These are phyloP conservation scores for Colletotrichum karsti DNA, from an alignment of 2,329 filamentous ascomycete genomes.

Conservation along the genomic window DNA sequence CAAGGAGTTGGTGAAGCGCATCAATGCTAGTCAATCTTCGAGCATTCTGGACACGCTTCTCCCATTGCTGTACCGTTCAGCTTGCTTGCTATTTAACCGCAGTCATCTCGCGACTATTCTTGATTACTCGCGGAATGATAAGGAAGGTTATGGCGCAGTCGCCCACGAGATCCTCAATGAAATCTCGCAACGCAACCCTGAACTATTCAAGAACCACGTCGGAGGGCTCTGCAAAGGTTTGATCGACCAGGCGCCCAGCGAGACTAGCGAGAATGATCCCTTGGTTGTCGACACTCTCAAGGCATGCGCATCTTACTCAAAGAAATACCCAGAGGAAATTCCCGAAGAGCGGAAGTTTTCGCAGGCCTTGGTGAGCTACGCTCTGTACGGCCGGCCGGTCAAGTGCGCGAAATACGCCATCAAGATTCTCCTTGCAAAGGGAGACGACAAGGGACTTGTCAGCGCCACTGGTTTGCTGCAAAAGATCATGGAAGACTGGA, in stretches of 20 bases:
- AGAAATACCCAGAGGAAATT: slow-evolving; percentile 85
- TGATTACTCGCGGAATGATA: slow-evolving; percentile 84
- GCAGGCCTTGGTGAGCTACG: slow-evolving; percentile 83
- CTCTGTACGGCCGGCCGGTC: slow-evolving; percentile 81
- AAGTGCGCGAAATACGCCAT: slow-evolving; percentile 93
- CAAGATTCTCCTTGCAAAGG: slow-evolving; percentile 83
- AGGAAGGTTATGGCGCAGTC: slow-evolving; percentile 77
- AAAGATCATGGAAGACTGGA: slow-evolving; percentile 77
- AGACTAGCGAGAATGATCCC: slow-evolving; percentile 72
- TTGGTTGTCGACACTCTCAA: slow-evolving; percentile 90
- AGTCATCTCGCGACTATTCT: slow-evolving; percentile 94
- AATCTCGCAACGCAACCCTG: slow-evolving; percentile 88
- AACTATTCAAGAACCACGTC: slow-evolving; percentile 91
- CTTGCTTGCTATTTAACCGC: slow-evolving; percentile 89
- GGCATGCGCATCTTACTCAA: slow-evolving; percentile 91
- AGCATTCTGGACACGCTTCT: slow-evolving; percentile 80
- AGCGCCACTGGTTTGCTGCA: slow-evolving; percentile 85
- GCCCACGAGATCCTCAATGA: slow-evolving; percentile 92
- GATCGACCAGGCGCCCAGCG: slow-evolving; percentile 79
- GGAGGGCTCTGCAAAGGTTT: slow-evolving; percentile 90
- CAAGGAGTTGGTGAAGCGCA: slow-evolving; percentile 85
- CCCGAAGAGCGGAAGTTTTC: slow-evolving; percentile 83
- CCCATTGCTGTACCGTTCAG: slow-evolving; percentile 83
- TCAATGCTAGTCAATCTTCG: slow-evolving; percentile 73
- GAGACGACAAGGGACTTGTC: slow-evolving; percentile 78